Evolutionary conservation across 1,139 yeast genomes (phyloP).

Genomic region (Kurtzmaniella natalensis): DNA sequence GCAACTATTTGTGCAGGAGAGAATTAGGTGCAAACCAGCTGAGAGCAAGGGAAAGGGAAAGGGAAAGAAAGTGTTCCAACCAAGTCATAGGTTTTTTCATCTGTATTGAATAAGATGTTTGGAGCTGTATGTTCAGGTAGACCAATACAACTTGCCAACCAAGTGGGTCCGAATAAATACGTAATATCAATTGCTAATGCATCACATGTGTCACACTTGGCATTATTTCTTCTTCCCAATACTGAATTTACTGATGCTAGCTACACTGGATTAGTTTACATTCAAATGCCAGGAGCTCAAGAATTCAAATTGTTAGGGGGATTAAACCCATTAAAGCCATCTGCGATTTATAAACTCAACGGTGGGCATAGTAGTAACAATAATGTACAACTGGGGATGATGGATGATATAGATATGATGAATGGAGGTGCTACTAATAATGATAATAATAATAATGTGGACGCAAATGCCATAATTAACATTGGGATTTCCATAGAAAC

Average conservation of each 20-base stretch:
- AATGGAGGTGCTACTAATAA: slow-evolving; percentile 35
- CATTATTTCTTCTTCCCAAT: slow-evolving; percentile 73
- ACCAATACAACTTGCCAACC: slow-evolving; percentile 53
- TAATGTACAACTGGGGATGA: slow-evolving; percentile 10
- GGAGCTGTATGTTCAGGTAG: slow-evolving; percentile 58
- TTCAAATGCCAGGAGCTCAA: slow-evolving; percentile 64
- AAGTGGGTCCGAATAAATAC: slow-evolving; percentile 60
- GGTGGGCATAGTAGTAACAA: slow-evolving; percentile 20
- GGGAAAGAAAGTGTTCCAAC: too few relatives aligned
- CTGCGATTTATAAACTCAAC: slow-evolving; percentile 84
- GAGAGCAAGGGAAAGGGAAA: too few relatives aligned
- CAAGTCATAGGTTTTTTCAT: too few relatives aligned
- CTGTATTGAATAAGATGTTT: too few relatives aligned
- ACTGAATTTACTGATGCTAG: slow-evolving; percentile 57
- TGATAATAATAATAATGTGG: slow-evolving; percentile 30
- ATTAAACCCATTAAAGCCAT: slow-evolving; percentile 71
- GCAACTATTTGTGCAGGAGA: too few relatives aligned
- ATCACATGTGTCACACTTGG: slow-evolving; percentile 62
- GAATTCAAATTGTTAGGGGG: slow-evolving; percentile 81
- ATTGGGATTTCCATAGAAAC: slow-evolving; percentile 93
- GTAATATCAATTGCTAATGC: slow-evolving; percentile 62
- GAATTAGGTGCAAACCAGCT: too few relatives aligned
- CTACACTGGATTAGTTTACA: slow-evolving; percentile 80
- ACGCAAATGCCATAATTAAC: slow-evolving; percentile 38
- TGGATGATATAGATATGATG: slow-evolving; percentile 23